Percentiles rank a stretch among this genome's conserved stretches.
These are phyloP conservation scores for Jackrogersella multiformis DNA, from an alignment of 495 filamentous ascomycete species.

Conservation along the genomic window DNA sequence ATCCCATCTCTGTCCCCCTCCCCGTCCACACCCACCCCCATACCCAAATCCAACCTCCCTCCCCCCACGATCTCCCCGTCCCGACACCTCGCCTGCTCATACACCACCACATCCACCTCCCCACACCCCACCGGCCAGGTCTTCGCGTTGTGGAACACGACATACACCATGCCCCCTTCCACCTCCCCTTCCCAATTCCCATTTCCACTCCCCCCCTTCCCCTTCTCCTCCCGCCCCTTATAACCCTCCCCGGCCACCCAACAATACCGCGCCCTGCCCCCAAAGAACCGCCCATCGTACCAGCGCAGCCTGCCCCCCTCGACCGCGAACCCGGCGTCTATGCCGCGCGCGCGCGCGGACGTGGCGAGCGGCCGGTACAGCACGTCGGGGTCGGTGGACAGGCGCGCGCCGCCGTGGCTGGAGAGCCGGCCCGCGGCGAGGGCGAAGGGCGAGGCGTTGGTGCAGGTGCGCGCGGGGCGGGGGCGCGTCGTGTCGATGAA, in stretches of 20 bases:
- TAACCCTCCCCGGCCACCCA: background rate
- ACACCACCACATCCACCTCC: conserved; percentile 16
- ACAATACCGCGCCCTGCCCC: conserved; percentile 26
- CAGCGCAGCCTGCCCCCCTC: conserved; percentile 22
- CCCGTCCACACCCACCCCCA: background rate
- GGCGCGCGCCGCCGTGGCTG: conserved; percentile 1
- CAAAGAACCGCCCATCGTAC: conserved; percentile 22
- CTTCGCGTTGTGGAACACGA: conserved; percentile 2
- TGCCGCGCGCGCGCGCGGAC: background rate
- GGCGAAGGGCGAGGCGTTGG: conserved; percentile 20
- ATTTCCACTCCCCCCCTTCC: too few relatives aligned
- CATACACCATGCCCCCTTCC: conserved; percentile 13
- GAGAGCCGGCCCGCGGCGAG: background rate
- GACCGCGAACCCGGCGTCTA: conserved; percentile 12
- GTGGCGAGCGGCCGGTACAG: conserved; percentile 9
- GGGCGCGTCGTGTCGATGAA: conserved; percentile 23
- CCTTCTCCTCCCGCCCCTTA: too few relatives aligned
- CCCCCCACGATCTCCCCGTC: background rate
- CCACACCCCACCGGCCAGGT: conserved; percentile 28
- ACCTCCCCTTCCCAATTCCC: too few relatives aligned
- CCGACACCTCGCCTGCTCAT: background rate
- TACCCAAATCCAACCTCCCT: background rate
- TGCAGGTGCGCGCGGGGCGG: conserved; percentile 4
- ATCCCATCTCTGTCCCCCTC: background rate
- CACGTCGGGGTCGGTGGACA: background rate